phyloP scores from a whole-genome alignment of 805 yeast species.

The Clavispora santaluciae region DNA sequence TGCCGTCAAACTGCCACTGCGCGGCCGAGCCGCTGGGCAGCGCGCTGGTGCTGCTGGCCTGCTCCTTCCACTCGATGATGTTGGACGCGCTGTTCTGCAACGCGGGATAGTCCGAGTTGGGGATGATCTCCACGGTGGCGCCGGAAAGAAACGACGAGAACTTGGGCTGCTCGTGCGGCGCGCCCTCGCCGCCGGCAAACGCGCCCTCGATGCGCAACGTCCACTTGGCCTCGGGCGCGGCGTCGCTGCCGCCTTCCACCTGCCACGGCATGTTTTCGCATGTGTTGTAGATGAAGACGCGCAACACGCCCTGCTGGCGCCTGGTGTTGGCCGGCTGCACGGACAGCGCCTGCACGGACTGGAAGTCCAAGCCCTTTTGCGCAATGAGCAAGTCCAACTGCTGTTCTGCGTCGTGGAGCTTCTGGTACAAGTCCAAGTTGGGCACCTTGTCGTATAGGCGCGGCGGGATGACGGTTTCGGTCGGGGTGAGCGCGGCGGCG shows the following conservation, averaged over 20 bases:
- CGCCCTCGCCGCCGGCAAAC: conserved; percentile 38
- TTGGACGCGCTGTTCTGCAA: conserved; percentile 29
- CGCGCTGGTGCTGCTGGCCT: conserved; percentile 22
- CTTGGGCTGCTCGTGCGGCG: conserved; percentile 9
- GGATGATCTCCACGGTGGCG: conserved; percentile 69
- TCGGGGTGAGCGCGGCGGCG: conserved; percentile 38
- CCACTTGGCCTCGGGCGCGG: conserved; percentile 56
- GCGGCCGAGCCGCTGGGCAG: conserved; percentile 19
- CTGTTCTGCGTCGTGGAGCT: conserved; percentile 75
- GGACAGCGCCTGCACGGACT: conserved; percentile 50
- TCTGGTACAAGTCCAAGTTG: conserved; percentile 67
- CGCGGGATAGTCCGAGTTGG: conserved; percentile 35
- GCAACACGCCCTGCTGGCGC: conserved; percentile 54
- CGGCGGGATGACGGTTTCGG: conserved; percentile 36
- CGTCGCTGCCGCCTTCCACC: conserved; percentile 22
- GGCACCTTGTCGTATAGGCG: conserved; percentile 45
- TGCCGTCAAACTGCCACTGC: conserved; percentile 63
- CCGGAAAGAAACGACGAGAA: conserved; percentile 65
- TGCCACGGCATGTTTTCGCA: conserved; percentile 88
- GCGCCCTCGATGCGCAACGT: conserved; percentile 87
- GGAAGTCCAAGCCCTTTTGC: conserved; percentile 80
- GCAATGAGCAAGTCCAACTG: conserved; percentile 75
- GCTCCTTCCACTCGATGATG: conserved; percentile 89
- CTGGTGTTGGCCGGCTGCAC: conserved; percentile 33
- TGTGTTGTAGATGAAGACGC: conserved; percentile 79